phyloP scores from a whole-genome alignment of 1,139 yeast species.

The Candida freyschussii region DNA sequence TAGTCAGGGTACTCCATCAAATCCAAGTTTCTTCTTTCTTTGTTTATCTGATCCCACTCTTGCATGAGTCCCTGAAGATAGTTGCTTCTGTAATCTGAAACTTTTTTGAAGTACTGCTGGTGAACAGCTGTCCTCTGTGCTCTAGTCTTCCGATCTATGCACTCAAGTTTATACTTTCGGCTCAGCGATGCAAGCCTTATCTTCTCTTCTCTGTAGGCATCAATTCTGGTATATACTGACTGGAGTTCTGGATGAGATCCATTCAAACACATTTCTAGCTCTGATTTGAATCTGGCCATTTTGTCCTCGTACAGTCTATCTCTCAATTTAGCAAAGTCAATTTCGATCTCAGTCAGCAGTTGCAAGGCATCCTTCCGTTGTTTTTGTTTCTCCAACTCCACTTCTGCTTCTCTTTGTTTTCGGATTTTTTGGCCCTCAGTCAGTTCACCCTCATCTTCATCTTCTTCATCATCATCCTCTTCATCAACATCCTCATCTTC shows the following conservation, averaged over 20 bases:
- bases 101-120: conserved; percentile 71
- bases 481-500: conserved; percentile 13
- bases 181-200: conserved; percentile 62
- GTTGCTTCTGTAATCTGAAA: conserved; percentile 61
- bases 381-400: conserved; percentile 44
- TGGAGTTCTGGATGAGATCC: conserved; percentile 88
- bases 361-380: conserved; percentile 58
- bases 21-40: conserved; percentile 84
- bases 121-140: conserved; percentile 80
- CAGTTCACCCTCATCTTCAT: conserved; percentile 25
- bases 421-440: conserved; percentile 30
- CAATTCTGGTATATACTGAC: conserved; percentile 62
- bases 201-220: conserved; percentile 64
- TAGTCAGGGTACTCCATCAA: conserved; percentile 49
- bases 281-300: conserved; percentile 69
- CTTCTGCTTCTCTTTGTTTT: conserved; percentile 36
- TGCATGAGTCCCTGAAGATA: conserved; percentile 74
- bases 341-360: conserved; percentile 71
- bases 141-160: conserved; percentile 75
- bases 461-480: conserved; percentile 22
- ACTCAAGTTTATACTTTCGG: conserved; percentile 66
- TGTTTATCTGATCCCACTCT: conserved; percentile 87
- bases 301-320: conserved; percentile 76
- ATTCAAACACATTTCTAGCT: conserved; percentile 77
- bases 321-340: conserved; percentile 78